Percentiles rank a stretch among this genome's conserved stretches.
Conservation (phyloP, 2,329 filamentous ascomycete genomes). For the Pseudogymnoascus sp. region DNA sequence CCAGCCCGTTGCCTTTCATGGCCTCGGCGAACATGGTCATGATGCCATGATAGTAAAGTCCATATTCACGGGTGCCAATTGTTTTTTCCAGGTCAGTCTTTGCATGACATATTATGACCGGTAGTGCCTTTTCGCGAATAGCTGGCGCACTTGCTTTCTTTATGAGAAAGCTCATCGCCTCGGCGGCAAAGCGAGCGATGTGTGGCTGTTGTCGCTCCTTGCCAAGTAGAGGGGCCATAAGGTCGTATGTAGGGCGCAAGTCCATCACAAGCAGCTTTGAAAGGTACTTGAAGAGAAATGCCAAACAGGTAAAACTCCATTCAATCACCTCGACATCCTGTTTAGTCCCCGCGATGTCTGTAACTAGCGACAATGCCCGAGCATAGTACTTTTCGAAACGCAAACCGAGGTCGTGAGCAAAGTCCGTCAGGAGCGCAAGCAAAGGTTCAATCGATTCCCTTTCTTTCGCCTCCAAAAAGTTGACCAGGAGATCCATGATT, state of each 20-base stretch:
- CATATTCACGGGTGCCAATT: conserved; percentile 49
- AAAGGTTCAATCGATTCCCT: conserved; percentile 77
- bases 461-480: conserved; percentile 72
- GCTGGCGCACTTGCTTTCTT: conserved; percentile 78
- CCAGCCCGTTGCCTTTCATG: conserved; percentile 54
- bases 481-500: conserved; percentile 71
- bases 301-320: conserved; percentile 90
- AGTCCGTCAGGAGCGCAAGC: conserved; percentile 79
- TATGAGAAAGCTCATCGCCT: conserved; percentile 88
- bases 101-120: conserved; percentile 63
- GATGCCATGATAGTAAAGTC: conserved; percentile 74
- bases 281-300: conserved; percentile 96
- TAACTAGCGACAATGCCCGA: conserved; percentile 65
- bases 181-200: conserved; percentile 85
- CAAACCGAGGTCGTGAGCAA: conserved; percentile 85
- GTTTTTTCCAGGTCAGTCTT: conserved; percentile 57
- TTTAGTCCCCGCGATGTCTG: conserved; percentile 69
- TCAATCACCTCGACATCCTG: conserved; percentile 85
- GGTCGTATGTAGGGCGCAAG: conserved; percentile 72
- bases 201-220: conserved; percentile 76
- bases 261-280: conserved; percentile 81
- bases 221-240: conserved; percentile 78
- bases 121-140: conserved; percentile 66
- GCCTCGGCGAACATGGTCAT: conserved; percentile 91
- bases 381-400: conserved; percentile 86